Percentiles rank a stretch among this genome's conserved stretches.
phyloP scores from a whole-genome alignment of 2,329 filamentous ascomycete genomes.

The Calonectria pauciramosa region DNA sequence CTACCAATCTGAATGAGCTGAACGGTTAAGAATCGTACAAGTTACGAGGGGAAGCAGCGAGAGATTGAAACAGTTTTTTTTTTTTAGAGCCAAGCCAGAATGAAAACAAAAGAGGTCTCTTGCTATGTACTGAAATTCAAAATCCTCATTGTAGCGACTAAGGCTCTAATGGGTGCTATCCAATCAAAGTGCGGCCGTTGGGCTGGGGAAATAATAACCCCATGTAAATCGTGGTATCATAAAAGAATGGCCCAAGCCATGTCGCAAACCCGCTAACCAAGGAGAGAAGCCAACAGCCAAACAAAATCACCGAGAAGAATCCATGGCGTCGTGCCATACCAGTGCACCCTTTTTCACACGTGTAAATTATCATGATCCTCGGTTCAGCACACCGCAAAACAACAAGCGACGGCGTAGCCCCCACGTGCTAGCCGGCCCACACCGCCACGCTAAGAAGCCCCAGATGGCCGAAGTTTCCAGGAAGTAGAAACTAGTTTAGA shows the following conservation, averaged over 20 bases:
- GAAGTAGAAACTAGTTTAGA: not conserved
- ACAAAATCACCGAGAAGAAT: not conserved
- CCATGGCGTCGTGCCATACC: not conserved
- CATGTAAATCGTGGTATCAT: slow-evolving; percentile 16
- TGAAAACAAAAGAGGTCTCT: slow-evolving; percentile 25
- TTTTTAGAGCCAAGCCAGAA: slow-evolving; percentile 27
- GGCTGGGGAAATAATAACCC: not conserved
- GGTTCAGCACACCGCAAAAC: not conserved
- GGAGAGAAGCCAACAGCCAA: not conserved
- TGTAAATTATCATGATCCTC: not conserved
- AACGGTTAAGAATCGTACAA: not conserved
- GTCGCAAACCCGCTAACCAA: not conserved
- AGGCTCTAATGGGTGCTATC: not conserved
- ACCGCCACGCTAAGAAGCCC: not conserved
- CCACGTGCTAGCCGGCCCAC: not conserved
- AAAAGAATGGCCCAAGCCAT: not conserved
- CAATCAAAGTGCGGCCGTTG: not conserved
- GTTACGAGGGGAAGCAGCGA: not conserved
- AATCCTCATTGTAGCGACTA: not conserved
- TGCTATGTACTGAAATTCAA: slow-evolving; percentile 8
- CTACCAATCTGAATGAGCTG: not conserved
- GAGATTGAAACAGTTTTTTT: not conserved
- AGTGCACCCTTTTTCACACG: not conserved
- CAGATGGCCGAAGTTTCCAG: not conserved
- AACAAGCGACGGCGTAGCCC: not conserved